These are phyloP conservation scores for Ceratocystiopsis minuta DNA, from an alignment of 2,329 filamentous ascomycete species.

Conservation along the genomic window DNA sequence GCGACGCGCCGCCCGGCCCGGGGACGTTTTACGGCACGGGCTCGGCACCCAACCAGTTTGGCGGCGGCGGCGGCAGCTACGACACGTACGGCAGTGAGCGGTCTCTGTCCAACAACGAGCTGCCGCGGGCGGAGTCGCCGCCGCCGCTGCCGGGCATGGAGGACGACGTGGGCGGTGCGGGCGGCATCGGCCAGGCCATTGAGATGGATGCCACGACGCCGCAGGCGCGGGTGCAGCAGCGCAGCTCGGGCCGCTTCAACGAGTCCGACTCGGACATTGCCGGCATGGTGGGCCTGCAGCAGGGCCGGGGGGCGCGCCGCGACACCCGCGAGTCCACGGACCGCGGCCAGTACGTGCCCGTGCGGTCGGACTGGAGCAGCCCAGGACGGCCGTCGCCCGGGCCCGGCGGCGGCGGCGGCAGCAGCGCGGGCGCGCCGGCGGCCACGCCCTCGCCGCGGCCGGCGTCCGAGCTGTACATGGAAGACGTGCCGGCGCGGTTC, in stretches of 20 bases:
- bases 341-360: slow-evolving; percentile 32
- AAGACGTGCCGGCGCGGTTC: slow-evolving; percentile 85
- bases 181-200: slow-evolving; percentile 44
- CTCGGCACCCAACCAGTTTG: slow-evolving; percentile 19
- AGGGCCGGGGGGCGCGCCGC: slow-evolving; percentile 18
- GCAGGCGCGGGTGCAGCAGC: slow-evolving; percentile 23
- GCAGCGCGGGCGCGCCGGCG: no score
- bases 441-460: no score
- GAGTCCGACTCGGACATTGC: slow-evolving; percentile 56
- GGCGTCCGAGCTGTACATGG: slow-evolving; percentile 45
- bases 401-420: no score
- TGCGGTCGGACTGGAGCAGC: slow-evolving; percentile 36
- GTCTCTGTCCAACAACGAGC: no score
- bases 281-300: slow-evolving; percentile 56
- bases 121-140: slow-evolving; percentile 45
- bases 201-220: slow-evolving; percentile 65
- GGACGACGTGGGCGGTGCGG: slow-evolving; percentile 7
- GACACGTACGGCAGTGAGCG: no score
- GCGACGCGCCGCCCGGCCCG: slow-evolving; percentile 13
- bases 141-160: slow-evolving; percentile 37
- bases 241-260: slow-evolving; percentile 23
- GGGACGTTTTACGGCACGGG: slow-evolving; percentile 20
- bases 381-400: slow-evolving; percentile 7
- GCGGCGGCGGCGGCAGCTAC: slow-evolving; percentile 13
- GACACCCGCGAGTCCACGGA: neutral